Evolutionary conservation across 768 basidiomycete species (phyloP), one percentile per base, ranked within the genome.

Genomic region (Asterophora lycoperdoides): DNA sequence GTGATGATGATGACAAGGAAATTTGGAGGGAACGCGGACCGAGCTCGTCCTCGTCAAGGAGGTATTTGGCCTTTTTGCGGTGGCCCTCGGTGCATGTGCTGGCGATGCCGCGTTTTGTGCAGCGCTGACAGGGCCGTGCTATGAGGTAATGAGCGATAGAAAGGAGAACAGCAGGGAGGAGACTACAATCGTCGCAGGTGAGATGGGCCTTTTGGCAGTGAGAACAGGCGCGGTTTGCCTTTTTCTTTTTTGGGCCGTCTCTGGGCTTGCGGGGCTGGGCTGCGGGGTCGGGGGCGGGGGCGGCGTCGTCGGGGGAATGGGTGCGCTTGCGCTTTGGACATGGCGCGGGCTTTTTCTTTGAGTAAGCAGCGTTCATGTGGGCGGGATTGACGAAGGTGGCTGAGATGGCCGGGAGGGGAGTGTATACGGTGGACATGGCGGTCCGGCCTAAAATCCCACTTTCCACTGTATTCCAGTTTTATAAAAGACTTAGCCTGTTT

Each of bases 11-110:
- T 54, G 40, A 29, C 7, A 33, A 52, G 54, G 49, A 61, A n/a
- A n/a, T n/a, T 51, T 56, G 61, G 45, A 53, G 53, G 6, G 8
- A 28, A 19, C 30, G 67, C 76, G 49, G 63, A 90, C 93, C 88
- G 48, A 94, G 83, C 64, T 98, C 94, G 39, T 90, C 89, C 35
- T 94, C 91, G 65, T 95, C 92, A 48, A 95, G 73, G 13, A 99
- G 80, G 67, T 98, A 99, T 62, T 98, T 97, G 8, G 96, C 95
- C 69, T 97, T 97, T 70, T 99, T 99, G 60, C 96, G 82, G 55
- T 89, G 87, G 1, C 96, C 96, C 62, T 99, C 96, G 14, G 88
- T 84, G 61, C 96, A 99, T 46, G 81, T 84, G 45, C 81, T 79
- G 1, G 84, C 87, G 58, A 94, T 86, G 19, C 93, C 93, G 49